A percentile compares a stretch with the other conserved stretches of the same genome.
phyloP scores from a whole-genome alignment of 345 rosid genomes.

The Brassica cretica region DNA sequence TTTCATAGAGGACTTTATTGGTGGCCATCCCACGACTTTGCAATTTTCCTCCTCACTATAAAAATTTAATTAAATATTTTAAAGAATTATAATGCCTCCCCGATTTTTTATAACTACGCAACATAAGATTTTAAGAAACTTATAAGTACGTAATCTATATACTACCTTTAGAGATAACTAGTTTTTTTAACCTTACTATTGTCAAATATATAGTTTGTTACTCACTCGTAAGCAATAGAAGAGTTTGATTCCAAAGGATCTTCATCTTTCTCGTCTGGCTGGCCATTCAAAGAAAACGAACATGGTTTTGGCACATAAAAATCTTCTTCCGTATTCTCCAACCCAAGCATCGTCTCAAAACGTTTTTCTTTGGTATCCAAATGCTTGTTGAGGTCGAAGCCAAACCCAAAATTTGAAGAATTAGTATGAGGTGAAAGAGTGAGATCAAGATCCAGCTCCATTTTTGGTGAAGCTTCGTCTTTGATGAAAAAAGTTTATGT shows the following conservation, averaged over 20 bases:
- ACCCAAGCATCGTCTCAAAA: background rate
- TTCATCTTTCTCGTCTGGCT: slow-evolving; percentile 56
- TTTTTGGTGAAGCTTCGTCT: slow-evolving; percentile 16
- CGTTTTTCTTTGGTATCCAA: slow-evolving; percentile 8
- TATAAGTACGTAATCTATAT: background rate
- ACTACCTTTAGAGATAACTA: background rate
- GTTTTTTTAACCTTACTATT: background rate
- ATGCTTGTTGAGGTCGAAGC: slow-evolving; percentile 33
- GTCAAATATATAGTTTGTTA: background rate
- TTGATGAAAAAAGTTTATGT: slow-evolving; percentile 17
- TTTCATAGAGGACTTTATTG: slow-evolving; percentile 67
- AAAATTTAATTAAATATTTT: slow-evolving; percentile 7
- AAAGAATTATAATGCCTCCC: background rate
- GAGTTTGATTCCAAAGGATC: slow-evolving; percentile 38
- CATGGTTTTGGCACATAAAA: slow-evolving; percentile 1
- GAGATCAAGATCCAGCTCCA: slow-evolving; percentile 40
- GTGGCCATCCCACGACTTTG: slow-evolving; percentile 74
- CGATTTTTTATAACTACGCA: background rate
- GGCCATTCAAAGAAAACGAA: slow-evolving; percentile 40
- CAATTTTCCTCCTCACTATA: slow-evolving; percentile 41
- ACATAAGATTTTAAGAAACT: background rate
- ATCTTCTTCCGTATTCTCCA: background rate
- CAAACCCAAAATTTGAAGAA: slow-evolving; percentile 26
- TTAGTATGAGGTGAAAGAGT: slow-evolving; percentile 33
- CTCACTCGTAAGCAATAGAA: slow-evolving; percentile 47